Conservation (phyloP, 805 yeast species). For the Saturnispora zaruensis region DNA sequence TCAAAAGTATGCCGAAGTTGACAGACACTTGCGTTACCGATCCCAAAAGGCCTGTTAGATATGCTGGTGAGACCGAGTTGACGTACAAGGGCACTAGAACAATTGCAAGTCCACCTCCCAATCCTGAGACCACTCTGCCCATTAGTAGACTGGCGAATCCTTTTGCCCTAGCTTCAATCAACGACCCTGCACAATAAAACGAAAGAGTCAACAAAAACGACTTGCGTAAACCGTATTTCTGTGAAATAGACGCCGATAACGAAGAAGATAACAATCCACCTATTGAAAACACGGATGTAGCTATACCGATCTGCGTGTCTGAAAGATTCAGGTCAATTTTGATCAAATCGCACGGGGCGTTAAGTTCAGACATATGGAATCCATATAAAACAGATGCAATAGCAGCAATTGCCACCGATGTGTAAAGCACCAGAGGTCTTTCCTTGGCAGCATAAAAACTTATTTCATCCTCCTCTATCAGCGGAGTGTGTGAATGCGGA, state of each 20-base stretch:
- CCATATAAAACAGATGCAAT: constrained; percentile 85
- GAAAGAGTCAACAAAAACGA: constrained; percentile 44
- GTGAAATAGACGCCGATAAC: constrained; percentile 57
- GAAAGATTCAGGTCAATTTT: constrained; percentile 14
- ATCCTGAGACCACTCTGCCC: constrained; percentile 74
- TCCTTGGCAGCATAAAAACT: background rate
- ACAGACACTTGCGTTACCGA: constrained; percentile 83
- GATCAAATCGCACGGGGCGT: constrained; percentile 73
- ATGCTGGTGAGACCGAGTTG: constrained; percentile 68
- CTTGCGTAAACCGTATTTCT: constrained; percentile 52
- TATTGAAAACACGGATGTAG: constrained; percentile 69
- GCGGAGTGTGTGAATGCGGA: constrained; percentile 6
- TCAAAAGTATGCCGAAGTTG: constrained; percentile 73
- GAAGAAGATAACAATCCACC: constrained; percentile 79
- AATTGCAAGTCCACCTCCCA: constrained; percentile 81
- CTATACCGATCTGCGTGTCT: constrained; percentile 54
- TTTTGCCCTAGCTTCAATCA: constrained; percentile 45
- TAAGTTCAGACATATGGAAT: constrained; percentile 88
- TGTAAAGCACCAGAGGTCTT: background rate
- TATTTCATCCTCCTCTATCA: background rate
- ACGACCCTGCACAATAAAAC: constrained; percentile 53
- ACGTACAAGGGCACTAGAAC: constrained; percentile 80
- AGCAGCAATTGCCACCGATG: constrained; percentile 50
- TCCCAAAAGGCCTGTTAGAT: constrained; percentile 69
- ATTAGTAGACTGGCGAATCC: constrained; percentile 36